Evolutionary conservation across 495 filamentous ascomycete genomes (phyloP).

Genomic region (Evernia prunastri): DNA sequence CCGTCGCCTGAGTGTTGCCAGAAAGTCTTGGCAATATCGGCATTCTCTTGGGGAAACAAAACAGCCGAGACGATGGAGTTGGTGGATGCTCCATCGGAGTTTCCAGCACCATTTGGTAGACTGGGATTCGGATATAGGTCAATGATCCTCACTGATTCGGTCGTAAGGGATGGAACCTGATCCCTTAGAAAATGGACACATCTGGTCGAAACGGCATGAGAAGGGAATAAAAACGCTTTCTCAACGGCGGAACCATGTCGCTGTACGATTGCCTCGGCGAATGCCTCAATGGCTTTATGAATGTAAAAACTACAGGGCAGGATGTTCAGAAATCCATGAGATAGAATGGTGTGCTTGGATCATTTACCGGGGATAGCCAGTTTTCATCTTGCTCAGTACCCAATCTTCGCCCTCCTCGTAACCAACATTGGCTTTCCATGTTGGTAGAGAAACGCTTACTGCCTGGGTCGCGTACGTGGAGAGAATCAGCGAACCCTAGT

Average conservation of each 20-base stretch:
- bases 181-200: conserved; percentile 67
- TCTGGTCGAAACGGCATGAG: conserved; percentile 53
- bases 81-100: conserved; percentile 12
- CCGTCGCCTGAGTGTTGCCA: conserved; percentile 98
- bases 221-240: conserved; percentile 75
- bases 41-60: conserved; percentile 59
- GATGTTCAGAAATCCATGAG: neutral
- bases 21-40: conserved; percentile 71
- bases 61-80: conserved; percentile 56
- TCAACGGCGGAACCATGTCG: conserved; percentile 56
- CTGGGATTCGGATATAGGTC: conserved; percentile 50
- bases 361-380: conserved; percentile 77
- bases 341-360: neutral
- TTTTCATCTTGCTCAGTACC: conserved; percentile 78
- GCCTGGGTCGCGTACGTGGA: conserved; percentile 52
- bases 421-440: conserved; percentile 82
- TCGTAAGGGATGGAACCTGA: conserved; percentile 43
- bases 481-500: conserved; percentile 13
- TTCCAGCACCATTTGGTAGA: conserved; percentile 31
- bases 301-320: conserved; percentile 71
- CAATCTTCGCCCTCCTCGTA: conserved; percentile 90
- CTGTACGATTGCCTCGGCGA: conserved; percentile 60
- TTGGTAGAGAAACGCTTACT: conserved; percentile 90
- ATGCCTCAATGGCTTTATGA: conserved; percentile 70
- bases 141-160: conserved; percentile 50